A percentile compares a stretch with the other conserved stretches of the same genome.
phyloP scores from a whole-genome alignment of 208 protist species.

The Crithidia bombi region DNA sequence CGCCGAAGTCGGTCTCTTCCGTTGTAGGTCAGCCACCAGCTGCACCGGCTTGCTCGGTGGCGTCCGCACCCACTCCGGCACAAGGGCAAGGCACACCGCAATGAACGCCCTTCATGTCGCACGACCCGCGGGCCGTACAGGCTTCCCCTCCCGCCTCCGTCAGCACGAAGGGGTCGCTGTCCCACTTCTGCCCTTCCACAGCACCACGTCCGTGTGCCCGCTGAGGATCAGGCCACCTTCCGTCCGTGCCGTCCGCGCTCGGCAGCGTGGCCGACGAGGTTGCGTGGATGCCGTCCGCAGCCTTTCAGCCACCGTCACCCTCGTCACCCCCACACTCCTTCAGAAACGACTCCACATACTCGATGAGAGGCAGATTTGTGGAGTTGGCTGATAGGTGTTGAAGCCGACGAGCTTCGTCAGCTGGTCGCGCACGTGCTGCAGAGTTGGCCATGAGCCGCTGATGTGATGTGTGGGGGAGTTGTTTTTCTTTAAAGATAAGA shows the following conservation, averaged over 20 bases:
- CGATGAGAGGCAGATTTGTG: slow-evolving; percentile 55
- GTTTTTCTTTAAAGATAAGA: neutral
- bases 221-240: slow-evolving; percentile 70
- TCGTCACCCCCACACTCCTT: slow-evolving; percentile 33
- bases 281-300: slow-evolving; percentile 54
- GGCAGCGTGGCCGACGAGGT: slow-evolving; percentile 69
- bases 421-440: slow-evolving; percentile 34
- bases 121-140: slow-evolving; percentile 71
- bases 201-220: slow-evolving; percentile 78
- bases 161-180: slow-evolving; percentile 65
- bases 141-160: slow-evolving; percentile 59
- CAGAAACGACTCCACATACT: slow-evolving; percentile 47
- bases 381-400: slow-evolving; percentile 61
- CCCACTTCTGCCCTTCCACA: slow-evolving; percentile 75
- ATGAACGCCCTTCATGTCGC: slow-evolving; percentile 84
- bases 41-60: slow-evolving; percentile 63
- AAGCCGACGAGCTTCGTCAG: slow-evolving; percentile 71
- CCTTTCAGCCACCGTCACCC: slow-evolving; percentile 39
- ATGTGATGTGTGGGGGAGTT: too few relatives aligned
- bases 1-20: slow-evolving; percentile 52
- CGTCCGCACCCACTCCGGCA: slow-evolving; percentile 46
- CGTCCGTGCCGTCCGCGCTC: slow-evolving; percentile 42
- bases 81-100: slow-evolving; percentile 54
- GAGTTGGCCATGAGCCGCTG: slow-evolving; percentile 21
- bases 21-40: slow-evolving; percentile 59